Evolutionary conservation across 768 basidiomycete species (phyloP), one percentile per base, ranked within the genome.

Genomic region (Suillus occidentalis): DNA sequence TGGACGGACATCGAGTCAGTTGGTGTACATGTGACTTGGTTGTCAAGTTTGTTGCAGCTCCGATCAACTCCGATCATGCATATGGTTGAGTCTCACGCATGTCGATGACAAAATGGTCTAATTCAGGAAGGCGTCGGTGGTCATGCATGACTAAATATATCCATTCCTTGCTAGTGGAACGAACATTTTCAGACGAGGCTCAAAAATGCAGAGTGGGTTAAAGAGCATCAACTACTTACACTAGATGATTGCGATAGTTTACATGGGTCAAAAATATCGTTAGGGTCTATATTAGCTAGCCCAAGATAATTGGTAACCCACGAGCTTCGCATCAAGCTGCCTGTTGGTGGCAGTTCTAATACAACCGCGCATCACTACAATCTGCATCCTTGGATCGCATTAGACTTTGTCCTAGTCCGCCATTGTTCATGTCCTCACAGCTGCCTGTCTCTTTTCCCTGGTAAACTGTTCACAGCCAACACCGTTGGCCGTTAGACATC

Each of bases 331-430:
- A 50, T 62, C 28, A 20, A 22, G 12, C 52, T 63, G 6, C 64
- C 39, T 12, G 22, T 12, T 47, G 50, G 61, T 31, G 25, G 13
- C 25, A 65, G 62, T 12, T 52, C 25, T 31, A 31, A 31, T 31
- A 31, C 31, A 57, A 64, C 39, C 12, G 10, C 18, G 58, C 12
- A 2, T 28, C n/a, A 9, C 31, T 64, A 76, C 71, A 0, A 60
- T 77, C 9, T 79, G 75, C 63, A 71, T 75, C 1, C 61, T 79
- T 12, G 73, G 76, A 5, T 14, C 2, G 50, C 20, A 4, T 52
- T 65, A 40, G 20, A 37, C 13, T 25, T 36, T 61, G 57, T 25
- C 6, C 34, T 14, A 52, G 50, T 9, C 53, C 63, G 2, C 66
- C 64, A n/a, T 31, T 36, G 28, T 47, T 20, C 63, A 59, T 34